Base-by-base conservation (phyloP, 2,329 filamentous ascomycete species). In the Nectriaceae sp. region DNA sequence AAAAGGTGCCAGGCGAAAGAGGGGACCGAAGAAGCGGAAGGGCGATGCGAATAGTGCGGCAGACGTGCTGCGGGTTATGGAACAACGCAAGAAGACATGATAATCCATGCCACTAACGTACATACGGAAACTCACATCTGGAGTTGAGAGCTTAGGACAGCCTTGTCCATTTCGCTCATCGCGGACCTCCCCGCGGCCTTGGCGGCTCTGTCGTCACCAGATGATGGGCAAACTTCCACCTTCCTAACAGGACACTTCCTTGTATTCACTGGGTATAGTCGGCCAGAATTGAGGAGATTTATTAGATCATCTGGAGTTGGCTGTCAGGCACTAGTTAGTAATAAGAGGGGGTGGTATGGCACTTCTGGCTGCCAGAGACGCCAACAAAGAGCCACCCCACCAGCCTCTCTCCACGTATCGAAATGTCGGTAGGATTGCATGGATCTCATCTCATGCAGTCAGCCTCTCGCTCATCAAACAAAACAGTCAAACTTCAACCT, bases 61-160 rank as follows among this genome's bases (percentile, higher is more conserved):
- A 4, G 90, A 96, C 75, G 89, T 96, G 45, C 73, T 96, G 75
- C 82, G 82, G 49, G 88, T 90, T 21, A 80, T 96, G 61, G 88
- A 94, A 63, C 72, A 76, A 60, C 73, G 76, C 39, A 79, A 78
- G 59, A 65, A 65, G 58, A 52, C 52, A 48, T 63, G 47, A 62
- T 47, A 39, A 40, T 42, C n/a, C n/a, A n/a, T n/a, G n/a, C n/a
- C n/a, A 29, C 24, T 6, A 13, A 29, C 24, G 24, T 29, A 29
- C 24, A 29, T 29, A 13, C 13, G 24, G 24, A 29, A 29, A 29
- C 24, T 6, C 13, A 6, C 13, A 13, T 29, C 13, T 29, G 24
- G 24, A 29, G 24, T 29, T 29, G 24, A 29, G 24, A 29, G 6
- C 6, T 29, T 13, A 29, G 24, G 24, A 13, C 6, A 29, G 6